phyloP scores from a whole-genome alignment of 129 eudicot genomes.

The Ambrosia artemisiifolia region DNA sequence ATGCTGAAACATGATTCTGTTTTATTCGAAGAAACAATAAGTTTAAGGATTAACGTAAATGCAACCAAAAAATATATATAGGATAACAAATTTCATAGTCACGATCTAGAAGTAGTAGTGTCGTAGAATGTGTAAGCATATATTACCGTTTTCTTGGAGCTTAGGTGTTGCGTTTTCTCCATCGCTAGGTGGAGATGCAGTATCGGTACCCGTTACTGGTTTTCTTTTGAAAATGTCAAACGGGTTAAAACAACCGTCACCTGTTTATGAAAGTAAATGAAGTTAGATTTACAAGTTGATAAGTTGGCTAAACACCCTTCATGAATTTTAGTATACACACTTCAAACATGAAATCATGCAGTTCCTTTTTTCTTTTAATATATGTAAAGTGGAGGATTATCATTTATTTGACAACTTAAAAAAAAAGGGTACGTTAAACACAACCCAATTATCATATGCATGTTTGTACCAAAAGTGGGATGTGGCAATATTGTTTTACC shows the following conservation, averaged over 20 bases:
- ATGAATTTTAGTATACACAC: too few species aligned
- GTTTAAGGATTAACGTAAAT: neutral
- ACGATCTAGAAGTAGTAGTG: too few species aligned
- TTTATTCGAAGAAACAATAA: neutral
- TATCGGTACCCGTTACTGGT: neutral
- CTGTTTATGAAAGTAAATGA: neutral
- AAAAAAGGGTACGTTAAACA: too few species aligned
- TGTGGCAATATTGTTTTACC: neutral
- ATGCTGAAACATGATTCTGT: constrained; percentile 9
- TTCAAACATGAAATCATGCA: too few species aligned
- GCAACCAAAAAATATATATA: neutral
- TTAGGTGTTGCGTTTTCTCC: neutral
- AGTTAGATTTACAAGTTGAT: neutral
- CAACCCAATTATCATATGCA: too few species aligned
- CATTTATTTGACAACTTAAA: too few species aligned
- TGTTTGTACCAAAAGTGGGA: neutral
- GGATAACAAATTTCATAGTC: neutral
- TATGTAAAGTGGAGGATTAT: too few species aligned
- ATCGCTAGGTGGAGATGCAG: neutral
- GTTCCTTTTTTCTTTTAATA: too few species aligned
- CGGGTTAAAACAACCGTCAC: constrained; percentile 20
- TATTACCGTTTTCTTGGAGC: neutral
- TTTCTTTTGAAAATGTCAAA: constrained; percentile 20
- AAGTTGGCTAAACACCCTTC: too few species aligned
- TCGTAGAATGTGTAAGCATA: neutral